Conservation (phyloP, 2,329 filamentous ascomycete genomes). For the Colletotrichum sp. region DNA sequence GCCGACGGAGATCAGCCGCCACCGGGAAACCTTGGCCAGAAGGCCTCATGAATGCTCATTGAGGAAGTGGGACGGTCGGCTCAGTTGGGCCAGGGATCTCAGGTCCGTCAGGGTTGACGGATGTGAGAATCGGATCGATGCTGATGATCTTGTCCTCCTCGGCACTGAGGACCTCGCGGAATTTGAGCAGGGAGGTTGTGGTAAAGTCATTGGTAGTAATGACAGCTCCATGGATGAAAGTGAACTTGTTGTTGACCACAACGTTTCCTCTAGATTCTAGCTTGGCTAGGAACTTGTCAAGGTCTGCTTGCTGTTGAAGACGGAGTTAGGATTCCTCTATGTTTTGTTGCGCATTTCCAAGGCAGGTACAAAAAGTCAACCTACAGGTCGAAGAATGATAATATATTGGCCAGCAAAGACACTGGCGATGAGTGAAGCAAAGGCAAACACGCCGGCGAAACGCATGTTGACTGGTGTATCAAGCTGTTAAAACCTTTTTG, state of each 20-base stretch:
- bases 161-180: neutral
- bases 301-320: neutral
- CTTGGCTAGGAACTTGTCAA: neutral
- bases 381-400: conserved; percentile 1
- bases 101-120: neutral
- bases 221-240: neutral
- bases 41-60: no score
- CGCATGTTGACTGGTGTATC: neutral
- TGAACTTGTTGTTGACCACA: neutral
- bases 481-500: neutral
- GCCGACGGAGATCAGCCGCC: no score
- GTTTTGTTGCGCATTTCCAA: neutral
- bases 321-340: neutral
- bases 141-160: neutral
- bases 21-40: no score
- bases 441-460: neutral
- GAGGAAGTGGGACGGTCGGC: neutral
- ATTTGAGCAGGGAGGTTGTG: neutral
- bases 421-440: neutral
- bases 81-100: neutral
- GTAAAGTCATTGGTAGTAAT: conserved; percentile 1
- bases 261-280: neutral
- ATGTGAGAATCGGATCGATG: neutral
- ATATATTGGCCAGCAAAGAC: conserved; percentile 1
- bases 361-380: neutral